These are phyloP conservation scores for Chytriomyces sp. DNA, from an alignment of 192 early-diverging fungal genomes.

Conservation along the genomic window DNA sequence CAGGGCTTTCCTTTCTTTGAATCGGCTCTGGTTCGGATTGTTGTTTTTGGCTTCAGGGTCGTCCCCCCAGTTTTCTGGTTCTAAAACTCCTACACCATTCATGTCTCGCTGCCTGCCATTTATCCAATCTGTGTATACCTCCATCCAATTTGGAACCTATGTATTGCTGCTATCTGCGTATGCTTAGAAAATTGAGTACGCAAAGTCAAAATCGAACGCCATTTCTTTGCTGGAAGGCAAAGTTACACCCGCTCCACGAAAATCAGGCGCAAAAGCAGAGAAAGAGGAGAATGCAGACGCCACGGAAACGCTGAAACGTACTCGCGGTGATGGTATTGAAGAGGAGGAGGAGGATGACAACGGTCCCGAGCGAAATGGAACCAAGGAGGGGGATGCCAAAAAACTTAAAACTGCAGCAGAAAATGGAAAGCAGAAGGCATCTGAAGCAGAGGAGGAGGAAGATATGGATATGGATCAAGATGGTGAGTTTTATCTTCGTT, in stretches of 20 bases:
- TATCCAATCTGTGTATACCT: not conserved
- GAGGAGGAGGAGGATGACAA: conserved; percentile 30
- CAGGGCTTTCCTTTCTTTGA: conserved; percentile 89
- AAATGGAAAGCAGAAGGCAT: not conserved
- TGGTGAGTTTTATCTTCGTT: conserved; percentile 21
- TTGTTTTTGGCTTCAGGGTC: not conserved
- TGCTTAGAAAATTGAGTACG: conserved; percentile 75
- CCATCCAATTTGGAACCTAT: not conserved
- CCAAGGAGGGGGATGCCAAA: conserved; percentile 28
- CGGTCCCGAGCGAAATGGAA: not conserved
- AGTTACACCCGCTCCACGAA: conserved; percentile 3
- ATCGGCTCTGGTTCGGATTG: conserved; percentile 69
- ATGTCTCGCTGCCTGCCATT: not conserved
- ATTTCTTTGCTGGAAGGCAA: conserved; percentile 71
- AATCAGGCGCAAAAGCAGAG: conserved; percentile 8
- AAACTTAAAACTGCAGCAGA: conserved; percentile 6
- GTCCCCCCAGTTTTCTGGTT: not conserved
- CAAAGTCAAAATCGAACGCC: conserved; percentile 76
- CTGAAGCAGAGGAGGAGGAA: conserved; percentile 19
- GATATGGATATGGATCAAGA: conserved; percentile 42
- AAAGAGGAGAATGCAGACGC: not conserved
- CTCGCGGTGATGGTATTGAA: conserved; percentile 11
- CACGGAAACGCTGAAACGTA: conserved; percentile 2
- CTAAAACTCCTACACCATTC: not conserved
- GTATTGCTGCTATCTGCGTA: no score